Evolutionary conservation across 495 filamentous ascomycete species (phyloP).

Genomic region (Hypomontagnella submonticulosa): DNA sequence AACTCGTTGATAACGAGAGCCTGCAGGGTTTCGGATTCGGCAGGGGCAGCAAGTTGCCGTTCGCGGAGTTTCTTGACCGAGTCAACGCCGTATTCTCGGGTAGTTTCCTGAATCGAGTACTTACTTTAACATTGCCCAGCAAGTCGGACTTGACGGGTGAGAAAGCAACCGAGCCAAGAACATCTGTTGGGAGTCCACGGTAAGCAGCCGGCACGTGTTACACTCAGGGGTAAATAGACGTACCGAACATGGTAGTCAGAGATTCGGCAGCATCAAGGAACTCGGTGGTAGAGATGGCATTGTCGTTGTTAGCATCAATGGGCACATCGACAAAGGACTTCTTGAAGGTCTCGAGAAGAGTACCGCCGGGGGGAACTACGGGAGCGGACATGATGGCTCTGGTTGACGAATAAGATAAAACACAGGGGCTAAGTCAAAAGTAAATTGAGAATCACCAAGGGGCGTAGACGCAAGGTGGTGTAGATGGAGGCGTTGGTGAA

Average conservation of each 20-base stretch:
- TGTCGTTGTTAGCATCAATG: slow-evolving; percentile 73
- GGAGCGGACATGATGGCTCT: slow-evolving; percentile 51
- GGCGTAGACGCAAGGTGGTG: too few relatives aligned
- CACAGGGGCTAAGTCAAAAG: not conserved
- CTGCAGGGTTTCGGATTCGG: slow-evolving; percentile 82
- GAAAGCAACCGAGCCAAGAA: slow-evolving; percentile 85
- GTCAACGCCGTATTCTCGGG: slow-evolving; percentile 22
- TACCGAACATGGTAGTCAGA: slow-evolving; percentile 88
- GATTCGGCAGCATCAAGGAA: slow-evolving; percentile 93
- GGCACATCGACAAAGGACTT: slow-evolving; percentile 84
- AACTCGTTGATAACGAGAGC: slow-evolving; percentile 85
- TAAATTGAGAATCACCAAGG: too few relatives aligned
- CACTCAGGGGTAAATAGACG: slow-evolving; percentile 24
- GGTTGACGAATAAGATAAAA: slow-evolving; percentile 7
- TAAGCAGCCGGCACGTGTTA: slow-evolving; percentile 4
- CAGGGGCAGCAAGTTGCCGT: slow-evolving; percentile 78
- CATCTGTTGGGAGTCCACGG: slow-evolving; percentile 62
- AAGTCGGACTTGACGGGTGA: slow-evolving; percentile 89
- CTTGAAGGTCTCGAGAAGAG: slow-evolving; percentile 86
- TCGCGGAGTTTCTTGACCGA: slow-evolving; percentile 84
- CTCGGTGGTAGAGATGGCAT: slow-evolving; percentile 82
- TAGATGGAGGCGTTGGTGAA: too few relatives aligned
- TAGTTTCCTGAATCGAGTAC: slow-evolving; percentile 19
- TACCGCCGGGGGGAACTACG: slow-evolving; percentile 69
- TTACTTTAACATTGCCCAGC: slow-evolving; percentile 89